Conservation (phyloP, 768 basidiomycete genomes). For the Kwoniella newhampshirensis region DNA sequence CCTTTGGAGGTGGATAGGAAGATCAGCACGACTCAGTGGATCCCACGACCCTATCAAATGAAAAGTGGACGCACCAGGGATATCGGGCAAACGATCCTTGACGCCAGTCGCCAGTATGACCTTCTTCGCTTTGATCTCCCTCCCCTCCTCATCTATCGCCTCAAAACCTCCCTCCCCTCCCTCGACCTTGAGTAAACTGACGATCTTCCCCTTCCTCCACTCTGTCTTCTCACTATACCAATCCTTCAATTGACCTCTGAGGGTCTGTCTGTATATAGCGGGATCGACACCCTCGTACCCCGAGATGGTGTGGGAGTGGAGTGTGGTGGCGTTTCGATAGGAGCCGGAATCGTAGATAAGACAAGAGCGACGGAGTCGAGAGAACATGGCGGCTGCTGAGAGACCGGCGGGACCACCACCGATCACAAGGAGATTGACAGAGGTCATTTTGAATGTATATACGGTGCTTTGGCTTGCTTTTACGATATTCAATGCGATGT, state of each 20-base stretch:
- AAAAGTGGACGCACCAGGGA: constrained; percentile 20
- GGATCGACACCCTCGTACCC: constrained; percentile 23
- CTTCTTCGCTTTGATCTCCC: constrained; percentile 15
- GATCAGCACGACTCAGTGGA: neutral
- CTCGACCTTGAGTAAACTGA: constrained; percentile 1
- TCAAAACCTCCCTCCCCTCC: constrained; percentile 15
- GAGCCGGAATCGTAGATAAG: constrained; percentile 38
- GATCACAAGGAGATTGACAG: constrained; percentile 26
- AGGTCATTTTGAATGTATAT: neutral
- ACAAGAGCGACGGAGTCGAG: constrained; percentile 29
- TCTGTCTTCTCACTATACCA: constrained; percentile 10
- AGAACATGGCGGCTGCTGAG: constrained; percentile 33
- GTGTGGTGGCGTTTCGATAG: constrained; percentile 29
- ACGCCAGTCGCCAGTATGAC: constrained; percentile 40
- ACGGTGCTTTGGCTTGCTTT: too few species aligned
- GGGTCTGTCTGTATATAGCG: constrained; percentile 6
- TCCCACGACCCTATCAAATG: neutral
- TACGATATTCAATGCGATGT: too few species aligned
- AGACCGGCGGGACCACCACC: constrained; percentile 50
- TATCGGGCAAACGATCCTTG: constrained; percentile 26
- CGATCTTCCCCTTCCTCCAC: constrained; percentile 20
- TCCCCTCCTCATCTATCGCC: constrained; percentile 22
- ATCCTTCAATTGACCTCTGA: constrained; percentile 12
- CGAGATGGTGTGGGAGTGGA: constrained; percentile 28
- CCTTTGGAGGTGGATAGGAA: constrained; percentile 12